Evolutionary conservation across 1,284 basidiomycete species (phyloP).

Genomic region (Taiwanofungus camphoratus): DNA sequence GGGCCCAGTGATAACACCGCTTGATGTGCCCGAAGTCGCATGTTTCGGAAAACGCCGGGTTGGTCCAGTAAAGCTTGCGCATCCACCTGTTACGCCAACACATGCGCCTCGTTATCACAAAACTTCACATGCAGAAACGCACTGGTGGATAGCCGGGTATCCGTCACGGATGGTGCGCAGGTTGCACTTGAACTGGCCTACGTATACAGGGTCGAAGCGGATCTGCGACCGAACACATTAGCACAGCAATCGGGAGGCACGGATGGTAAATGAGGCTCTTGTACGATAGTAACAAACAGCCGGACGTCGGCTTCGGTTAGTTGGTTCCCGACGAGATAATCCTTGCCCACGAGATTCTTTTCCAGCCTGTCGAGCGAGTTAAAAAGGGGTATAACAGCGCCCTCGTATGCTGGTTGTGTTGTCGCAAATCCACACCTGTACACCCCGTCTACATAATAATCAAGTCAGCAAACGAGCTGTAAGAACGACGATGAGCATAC

Average conservation of each 20-base stretch:
- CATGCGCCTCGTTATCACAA: not conserved
- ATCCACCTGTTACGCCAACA: constrained; percentile 77
- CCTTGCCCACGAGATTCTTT: constrained; percentile 68
- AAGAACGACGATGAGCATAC: constrained; percentile 47
- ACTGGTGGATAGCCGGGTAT: constrained; percentile 78
- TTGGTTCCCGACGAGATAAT: constrained; percentile 76
- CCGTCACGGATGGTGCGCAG: constrained; percentile 70
- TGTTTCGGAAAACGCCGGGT: constrained; percentile 81
- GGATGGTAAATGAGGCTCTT: too few relatives aligned
- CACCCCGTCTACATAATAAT: constrained; percentile 57
- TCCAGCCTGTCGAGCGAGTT: constrained; percentile 80
- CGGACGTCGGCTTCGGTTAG: constrained; percentile 93
- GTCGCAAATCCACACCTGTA: constrained; percentile 91
- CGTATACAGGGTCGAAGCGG: constrained; percentile 82
- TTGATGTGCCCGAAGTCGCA: constrained; percentile 90
- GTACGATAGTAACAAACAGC: constrained; percentile 85
- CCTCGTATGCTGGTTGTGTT: constrained; percentile 77
- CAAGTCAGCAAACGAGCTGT: too few relatives aligned
- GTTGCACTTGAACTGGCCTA: constrained; percentile 94
- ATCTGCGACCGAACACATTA: too few relatives aligned
- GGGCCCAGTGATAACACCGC: constrained; percentile 78
- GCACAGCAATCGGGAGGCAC: too few relatives aligned
- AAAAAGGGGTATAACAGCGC: constrained; percentile 69
- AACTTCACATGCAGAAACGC: constrained; percentile 17
- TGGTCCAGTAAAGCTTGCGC: constrained; percentile 89